phyloP scores from a whole-genome alignment of 2,329 filamentous ascomycete species.

The Cyphellophora attinorum region DNA sequence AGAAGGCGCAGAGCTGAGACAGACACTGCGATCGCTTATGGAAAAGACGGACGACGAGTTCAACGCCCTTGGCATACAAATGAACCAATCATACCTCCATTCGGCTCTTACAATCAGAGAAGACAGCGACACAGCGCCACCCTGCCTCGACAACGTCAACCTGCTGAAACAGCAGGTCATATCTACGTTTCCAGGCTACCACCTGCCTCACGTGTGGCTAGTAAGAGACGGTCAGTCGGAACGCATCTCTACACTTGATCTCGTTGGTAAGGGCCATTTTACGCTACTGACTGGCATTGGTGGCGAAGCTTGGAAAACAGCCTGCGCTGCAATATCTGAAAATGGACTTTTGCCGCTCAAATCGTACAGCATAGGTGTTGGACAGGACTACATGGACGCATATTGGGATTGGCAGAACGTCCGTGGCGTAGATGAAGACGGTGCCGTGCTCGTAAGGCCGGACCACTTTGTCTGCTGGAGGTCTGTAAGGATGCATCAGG shows the following conservation, averaged over 20 bases:
- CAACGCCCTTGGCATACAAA: too few relatives aligned
- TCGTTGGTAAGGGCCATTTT: constrained; percentile 15
- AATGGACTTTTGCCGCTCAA: constrained; percentile 2
- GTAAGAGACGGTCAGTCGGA: constrained; percentile 5
- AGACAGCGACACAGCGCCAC: constrained; percentile 18
- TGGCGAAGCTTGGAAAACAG: constrained; percentile 4
- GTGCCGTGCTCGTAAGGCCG: constrained; percentile 23
- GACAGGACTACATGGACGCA: constrained; percentile 10
- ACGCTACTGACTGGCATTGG: constrained; percentile 11
- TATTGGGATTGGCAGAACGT: constrained; percentile 13
- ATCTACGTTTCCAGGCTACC: constrained; percentile 23
- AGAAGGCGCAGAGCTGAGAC: constrained; percentile 20
- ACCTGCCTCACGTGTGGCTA: constrained; percentile 24
- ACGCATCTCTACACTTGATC: constrained; percentile 17
- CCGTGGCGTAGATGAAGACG: constrained; percentile 11
- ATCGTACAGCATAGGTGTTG: constrained; percentile 1
- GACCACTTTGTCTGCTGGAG: constrained; percentile 24
- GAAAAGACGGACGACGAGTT: too few relatives aligned
- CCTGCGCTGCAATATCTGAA: not conserved
- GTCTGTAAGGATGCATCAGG: constrained; percentile 4
- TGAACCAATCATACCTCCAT: too few relatives aligned
- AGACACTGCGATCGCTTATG: constrained; percentile 25
- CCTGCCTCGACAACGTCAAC: constrained; percentile 19
- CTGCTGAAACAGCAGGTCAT: constrained; percentile 13
- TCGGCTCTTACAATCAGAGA: constrained; percentile 12